phyloP scores from a whole-genome alignment of 108 stramenopile species.

The Schizochytrium sp. region DNA sequence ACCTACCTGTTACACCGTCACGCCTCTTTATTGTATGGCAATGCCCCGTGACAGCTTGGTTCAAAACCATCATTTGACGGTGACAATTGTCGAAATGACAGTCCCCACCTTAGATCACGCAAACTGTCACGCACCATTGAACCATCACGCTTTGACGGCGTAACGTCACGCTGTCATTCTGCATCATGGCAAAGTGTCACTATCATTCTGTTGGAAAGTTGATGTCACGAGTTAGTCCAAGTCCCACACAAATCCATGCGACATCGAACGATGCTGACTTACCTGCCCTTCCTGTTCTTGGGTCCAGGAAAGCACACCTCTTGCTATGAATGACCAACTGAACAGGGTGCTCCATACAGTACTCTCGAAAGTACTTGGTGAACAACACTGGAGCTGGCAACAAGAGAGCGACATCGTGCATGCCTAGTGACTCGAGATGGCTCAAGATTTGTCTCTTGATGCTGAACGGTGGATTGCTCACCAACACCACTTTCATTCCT shows the following conservation, averaged over 20 bases:
- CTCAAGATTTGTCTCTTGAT: background rate
- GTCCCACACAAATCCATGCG: background rate
- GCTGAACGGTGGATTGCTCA: background rate
- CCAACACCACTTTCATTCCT: slow-evolving; percentile 6
- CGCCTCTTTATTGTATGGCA: too few relatives aligned
- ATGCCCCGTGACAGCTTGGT: too few relatives aligned
- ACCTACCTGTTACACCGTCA: too few relatives aligned
- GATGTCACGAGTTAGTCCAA: background rate
- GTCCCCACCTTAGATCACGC: too few relatives aligned
- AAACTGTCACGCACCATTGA: too few relatives aligned
- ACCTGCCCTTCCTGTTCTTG: background rate
- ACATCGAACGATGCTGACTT: background rate
- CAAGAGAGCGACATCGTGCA: background rate
- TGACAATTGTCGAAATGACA: too few relatives aligned
- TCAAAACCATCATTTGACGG: too few relatives aligned
- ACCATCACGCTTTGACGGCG: too few relatives aligned
- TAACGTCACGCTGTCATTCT: too few relatives aligned
- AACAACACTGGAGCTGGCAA: background rate
- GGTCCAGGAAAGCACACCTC: background rate
- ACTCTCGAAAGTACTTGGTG: background rate
- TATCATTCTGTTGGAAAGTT: background rate
- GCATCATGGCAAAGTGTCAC: too few relatives aligned
- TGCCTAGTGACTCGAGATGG: background rate
- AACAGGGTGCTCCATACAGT: background rate
- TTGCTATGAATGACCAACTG: background rate